These are phyloP conservation scores for Chaetomium olivaceum DNA, from an alignment of 2,329 filamentous ascomycete species.

Conservation along the genomic window DNA sequence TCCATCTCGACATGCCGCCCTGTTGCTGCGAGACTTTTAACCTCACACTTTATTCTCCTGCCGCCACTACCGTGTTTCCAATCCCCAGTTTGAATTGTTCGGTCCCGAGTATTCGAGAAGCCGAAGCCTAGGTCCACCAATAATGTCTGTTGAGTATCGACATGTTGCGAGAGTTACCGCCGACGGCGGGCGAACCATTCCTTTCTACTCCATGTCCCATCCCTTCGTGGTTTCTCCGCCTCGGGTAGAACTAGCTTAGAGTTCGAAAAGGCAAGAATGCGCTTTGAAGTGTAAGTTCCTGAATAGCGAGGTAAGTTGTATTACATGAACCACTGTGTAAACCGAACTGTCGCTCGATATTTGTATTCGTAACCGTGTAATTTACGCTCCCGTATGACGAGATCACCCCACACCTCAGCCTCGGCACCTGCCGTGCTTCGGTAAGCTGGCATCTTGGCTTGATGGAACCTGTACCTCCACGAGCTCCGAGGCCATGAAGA, in stretches of 20 bases:
- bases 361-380: not conserved
- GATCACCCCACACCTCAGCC: slow-evolving; percentile 10
- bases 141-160: not conserved
- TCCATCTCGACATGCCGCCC: not conserved
- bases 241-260: not conserved
- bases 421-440: slow-evolving; percentile 10
- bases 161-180: too few relatives aligned
- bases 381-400: slow-evolving; percentile 7
- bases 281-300: not conserved
- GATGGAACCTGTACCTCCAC: slow-evolving; percentile 12
- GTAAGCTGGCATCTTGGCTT: not conserved
- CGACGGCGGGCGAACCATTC: not conserved
- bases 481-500: slow-evolving; percentile 6
- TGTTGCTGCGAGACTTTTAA: not conserved
- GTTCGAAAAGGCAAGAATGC: not conserved
- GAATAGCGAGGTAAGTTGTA: not conserved
- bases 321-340: too few relatives aligned
- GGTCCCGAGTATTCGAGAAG: not conserved
- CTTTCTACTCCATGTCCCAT: not conserved
- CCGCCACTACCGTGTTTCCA: not conserved
- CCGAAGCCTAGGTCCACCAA: not conserved
- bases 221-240: not conserved
- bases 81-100: not conserved
- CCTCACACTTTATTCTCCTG: not conserved
- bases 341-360: too few relatives aligned